Evolutionary conservation across 23 red algal species (phyloP), one percentile per base, ranked within the genome.

Genomic region (Gracilaria domingensis): DNA sequence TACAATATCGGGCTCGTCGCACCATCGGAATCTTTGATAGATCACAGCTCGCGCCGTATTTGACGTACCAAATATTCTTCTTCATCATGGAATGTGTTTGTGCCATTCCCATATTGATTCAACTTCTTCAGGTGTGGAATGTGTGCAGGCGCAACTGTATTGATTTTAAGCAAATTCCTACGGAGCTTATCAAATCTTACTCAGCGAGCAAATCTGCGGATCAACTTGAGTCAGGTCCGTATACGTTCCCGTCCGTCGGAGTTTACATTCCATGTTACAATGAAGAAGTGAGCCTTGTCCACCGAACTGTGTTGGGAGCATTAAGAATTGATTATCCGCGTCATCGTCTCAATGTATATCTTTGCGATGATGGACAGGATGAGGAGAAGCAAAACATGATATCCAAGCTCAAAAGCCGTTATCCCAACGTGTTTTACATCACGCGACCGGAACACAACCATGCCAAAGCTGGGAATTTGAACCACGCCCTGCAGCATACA

Each of bases 231-330:
- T 26, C 36, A 9, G 51, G 65, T 21, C 45, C 30, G 2, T 14
- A 20, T 5, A 24, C 36, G 2, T 83, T 37, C 66, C 79, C 88
- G 2, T 69, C 88, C 34, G 44, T 92, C 34, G 88, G 14, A 12
- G 61, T 92, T 12, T 74, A 45, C 55, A 82, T 92, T 12, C 88
- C 88, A 39, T 92, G 88, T 50, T 92, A 92, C 66, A 83, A 92
- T 45, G 88, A 92, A 61, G 21, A 54, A 14, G 28, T 74, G 18
- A 7, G 36, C 40, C 88, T 92, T 11, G 86, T 92, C 2, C 60
- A 36, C n/a, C 42, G 42, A 6, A 83, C 79, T 25, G 75, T 92
- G 23, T 32, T 73, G 4, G 88, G 55, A 30, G 88, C 88, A 9
- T 24, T 92, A 8, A 11, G 16, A 6, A 82, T 92, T 39, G 88